phyloP scores from a whole-genome alignment of 164 flowering plant species.

The Litsea cubeba region DNA sequence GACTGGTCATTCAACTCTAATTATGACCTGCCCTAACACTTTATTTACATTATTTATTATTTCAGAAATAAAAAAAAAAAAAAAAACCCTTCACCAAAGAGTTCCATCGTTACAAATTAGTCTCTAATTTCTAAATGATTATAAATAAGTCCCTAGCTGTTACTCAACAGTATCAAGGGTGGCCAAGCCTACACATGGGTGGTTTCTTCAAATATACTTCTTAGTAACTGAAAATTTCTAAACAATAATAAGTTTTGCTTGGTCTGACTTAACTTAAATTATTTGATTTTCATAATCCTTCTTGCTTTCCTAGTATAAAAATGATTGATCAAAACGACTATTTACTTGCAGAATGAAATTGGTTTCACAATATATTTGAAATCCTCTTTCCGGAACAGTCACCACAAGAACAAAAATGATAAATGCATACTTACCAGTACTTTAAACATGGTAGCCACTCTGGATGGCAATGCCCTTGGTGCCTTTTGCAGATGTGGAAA shows the following conservation, averaged over 20 bases:
- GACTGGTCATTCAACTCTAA: too few relatives aligned
- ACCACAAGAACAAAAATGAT: too few relatives aligned
- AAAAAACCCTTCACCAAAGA: too few relatives aligned
- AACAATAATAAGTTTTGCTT: background rate
- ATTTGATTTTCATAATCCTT: background rate
- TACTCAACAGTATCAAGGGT: too few relatives aligned
- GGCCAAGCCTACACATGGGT: too few relatives aligned
- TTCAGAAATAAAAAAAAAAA: too few relatives aligned
- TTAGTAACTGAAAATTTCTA: background rate
- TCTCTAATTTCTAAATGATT: too few relatives aligned
- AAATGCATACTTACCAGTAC: slow-evolving; percentile 57
- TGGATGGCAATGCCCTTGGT: slow-evolving; percentile 58
- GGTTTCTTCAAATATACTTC: too few relatives aligned
- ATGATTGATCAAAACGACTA: background rate
- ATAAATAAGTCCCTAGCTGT: too few relatives aligned
- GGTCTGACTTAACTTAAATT: background rate
- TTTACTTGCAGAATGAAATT: background rate
- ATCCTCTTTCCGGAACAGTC: background rate
- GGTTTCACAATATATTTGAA: background rate
- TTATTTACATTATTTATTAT: too few relatives aligned
- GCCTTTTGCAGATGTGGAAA: slow-evolving; percentile 59
- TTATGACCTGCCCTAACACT: too few relatives aligned
- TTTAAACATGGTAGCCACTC: slow-evolving; percentile 80
- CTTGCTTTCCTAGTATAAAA: background rate
- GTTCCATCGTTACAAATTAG: too few relatives aligned